These are phyloP conservation scores for Pharnaceum exiguum DNA, from an alignment of 148 eudicot genomes.

Conservation along the genomic window DNA sequence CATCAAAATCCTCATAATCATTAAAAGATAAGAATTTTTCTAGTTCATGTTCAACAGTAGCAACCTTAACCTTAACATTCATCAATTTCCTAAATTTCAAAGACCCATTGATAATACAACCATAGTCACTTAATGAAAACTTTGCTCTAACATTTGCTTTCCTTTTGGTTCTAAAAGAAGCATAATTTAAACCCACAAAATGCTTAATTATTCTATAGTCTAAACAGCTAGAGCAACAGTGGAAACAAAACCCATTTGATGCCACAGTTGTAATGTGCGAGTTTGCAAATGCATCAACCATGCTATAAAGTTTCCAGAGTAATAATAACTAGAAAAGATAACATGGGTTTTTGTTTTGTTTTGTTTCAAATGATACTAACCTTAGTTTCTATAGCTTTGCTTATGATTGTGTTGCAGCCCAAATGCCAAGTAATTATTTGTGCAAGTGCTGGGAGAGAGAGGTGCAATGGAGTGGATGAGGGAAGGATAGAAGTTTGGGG, in stretches of 20 bases:
- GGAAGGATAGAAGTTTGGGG: too few relatives aligned
- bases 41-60: slow-evolving; percentile 16
- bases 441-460: too few relatives aligned
- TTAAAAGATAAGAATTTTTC: neutral
- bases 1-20: too few relatives aligned
- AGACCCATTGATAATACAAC: neutral
- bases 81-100: slow-evolving; percentile 1
- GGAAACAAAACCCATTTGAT: slow-evolving; percentile 17
- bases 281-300: slow-evolving; percentile 12
- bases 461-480: too few relatives aligned
- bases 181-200: slow-evolving; percentile 4
- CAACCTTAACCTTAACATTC: slow-evolving; percentile 14
- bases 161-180: neutral
- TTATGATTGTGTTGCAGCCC: too few relatives aligned
- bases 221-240: neutral
- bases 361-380: too few relatives aligned
- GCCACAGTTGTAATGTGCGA: slow-evolving; percentile 1
- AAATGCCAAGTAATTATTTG: too few relatives aligned
- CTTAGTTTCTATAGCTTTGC: too few relatives aligned
- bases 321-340: too few relatives aligned
- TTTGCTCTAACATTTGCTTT: neutral
- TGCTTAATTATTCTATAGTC: neutral
- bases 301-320: neutral
- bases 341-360: too few relatives aligned
- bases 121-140: neutral